These are phyloP conservation scores for Bruguiera sexangula DNA, from an alignment of 345 rosid genomes.

Conservation along the genomic window DNA sequence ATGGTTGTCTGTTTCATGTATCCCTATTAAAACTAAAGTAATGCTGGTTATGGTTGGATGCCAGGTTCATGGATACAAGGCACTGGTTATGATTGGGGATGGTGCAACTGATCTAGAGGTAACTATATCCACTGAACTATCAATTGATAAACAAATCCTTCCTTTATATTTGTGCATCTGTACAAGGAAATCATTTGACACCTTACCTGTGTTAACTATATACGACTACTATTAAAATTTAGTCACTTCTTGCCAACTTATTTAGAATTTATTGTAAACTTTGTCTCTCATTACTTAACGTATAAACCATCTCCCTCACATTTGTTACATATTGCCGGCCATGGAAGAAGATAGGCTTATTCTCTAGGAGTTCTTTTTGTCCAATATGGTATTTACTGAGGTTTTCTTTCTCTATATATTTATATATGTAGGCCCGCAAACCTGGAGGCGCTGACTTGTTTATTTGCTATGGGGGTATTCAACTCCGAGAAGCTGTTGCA, in stretches of 20 bases:
- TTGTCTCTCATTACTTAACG: neutral
- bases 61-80: conserved; percentile 69
- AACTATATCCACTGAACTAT: conserved; percentile 15
- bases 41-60: conserved; percentile 17
- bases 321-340: too few relatives aligned
- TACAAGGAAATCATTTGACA: neutral
- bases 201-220: neutral
- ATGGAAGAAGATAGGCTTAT: too few relatives aligned
- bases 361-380: neutral
- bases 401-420: neutral
- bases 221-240: too few relatives aligned
- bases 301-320: neutral
- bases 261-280: neutral
- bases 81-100: conserved; percentile 91
- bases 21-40: conserved; percentile 7
- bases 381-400: neutral
- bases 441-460: conserved; percentile 92
- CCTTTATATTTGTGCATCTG: neutral
- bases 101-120: conserved; percentile 99
- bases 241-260: neutral
- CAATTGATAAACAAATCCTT: conserved; percentile 1
- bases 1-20: conserved; percentile 4
- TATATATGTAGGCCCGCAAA: conserved; percentile 52
- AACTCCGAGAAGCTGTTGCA: conserved; percentile 78
- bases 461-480: conserved; percentile 85